Conservation (phyloP, 2,329 filamentous ascomycete species). For the Didymosphaeria variabile region DNA sequence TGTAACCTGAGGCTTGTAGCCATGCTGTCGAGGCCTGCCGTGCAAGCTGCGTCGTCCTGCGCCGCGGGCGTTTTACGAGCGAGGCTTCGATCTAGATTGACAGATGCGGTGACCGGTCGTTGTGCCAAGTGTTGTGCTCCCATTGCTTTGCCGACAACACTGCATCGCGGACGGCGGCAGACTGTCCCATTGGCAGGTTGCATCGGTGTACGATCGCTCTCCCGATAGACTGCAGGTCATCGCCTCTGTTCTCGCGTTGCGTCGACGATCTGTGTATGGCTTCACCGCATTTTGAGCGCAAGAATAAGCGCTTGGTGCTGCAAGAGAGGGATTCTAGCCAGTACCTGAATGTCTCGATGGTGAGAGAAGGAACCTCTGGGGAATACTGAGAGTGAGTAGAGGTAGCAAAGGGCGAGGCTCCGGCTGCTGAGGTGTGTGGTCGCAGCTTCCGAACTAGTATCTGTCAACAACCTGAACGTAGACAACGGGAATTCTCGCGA, state of each 20-base stretch:
- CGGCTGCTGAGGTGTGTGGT: not conserved
- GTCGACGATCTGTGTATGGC: constrained; percentile 9
- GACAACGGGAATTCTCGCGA: not conserved
- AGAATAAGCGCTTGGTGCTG: constrained; percentile 16
- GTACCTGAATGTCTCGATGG: not conserved
- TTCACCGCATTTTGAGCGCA: constrained; percentile 21
- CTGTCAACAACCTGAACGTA: not conserved
- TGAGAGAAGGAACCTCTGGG: not conserved
- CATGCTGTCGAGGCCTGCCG: constrained; percentile 12
- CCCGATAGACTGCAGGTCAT: constrained; percentile 13
- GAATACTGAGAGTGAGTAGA: not conserved
- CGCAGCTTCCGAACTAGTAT: not conserved
- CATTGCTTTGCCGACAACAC: constrained; percentile 8
- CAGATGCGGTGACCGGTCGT: constrained; percentile 8
- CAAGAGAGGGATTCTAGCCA: constrained; percentile 6
- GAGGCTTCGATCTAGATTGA: constrained; percentile 7
- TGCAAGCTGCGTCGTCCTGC: constrained; percentile 19
- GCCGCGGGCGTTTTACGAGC: constrained; percentile 11
- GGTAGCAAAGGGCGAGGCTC: not conserved
- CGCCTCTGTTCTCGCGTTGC: constrained; percentile 5
- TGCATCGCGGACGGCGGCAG: constrained; percentile 11
- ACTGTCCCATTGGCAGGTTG: constrained; percentile 15
- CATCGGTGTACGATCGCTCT: constrained; percentile 11
- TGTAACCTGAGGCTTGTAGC: constrained; percentile 20
- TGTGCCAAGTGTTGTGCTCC: constrained; percentile 11